Base-by-base conservation (phyloP, 2,329 filamentous ascomycete genomes). In the Nothophaeocryptopus gaeumannii region DNA sequence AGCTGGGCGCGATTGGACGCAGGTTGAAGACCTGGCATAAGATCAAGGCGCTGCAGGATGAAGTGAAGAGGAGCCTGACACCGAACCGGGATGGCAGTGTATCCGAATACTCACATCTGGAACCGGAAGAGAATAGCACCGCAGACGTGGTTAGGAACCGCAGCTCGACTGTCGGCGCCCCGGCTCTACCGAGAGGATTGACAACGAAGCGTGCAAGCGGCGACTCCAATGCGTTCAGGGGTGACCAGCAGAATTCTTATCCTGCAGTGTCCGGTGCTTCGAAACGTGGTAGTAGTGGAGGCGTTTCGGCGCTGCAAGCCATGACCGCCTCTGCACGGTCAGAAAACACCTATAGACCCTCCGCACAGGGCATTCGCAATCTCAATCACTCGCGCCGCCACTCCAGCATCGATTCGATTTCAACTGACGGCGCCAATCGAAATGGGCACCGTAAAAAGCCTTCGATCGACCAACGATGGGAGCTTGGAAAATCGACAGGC, bases 11-110 rank as follows among this genome's bases (percentile, higher is more conserved):
- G 2, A 91, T 97, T 60, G 92, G 92, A 8, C 81, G 89, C 50
- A 81, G 92, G 54, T 73, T 97, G 54, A 95, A 95, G 69, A 96
- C 91, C 2, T 97, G 92, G 92, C 89, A 96, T 70, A 96, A 93
- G 71, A 91, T 97, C 69, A 95, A 95, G 70, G 77, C 83, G 3
- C 78, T 97, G 56, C 92, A 97, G 67, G 88, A 95, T 63, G 89
- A 96, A 68, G 84, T 93, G 36, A 85, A 81, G 56, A 79, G 79
- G 38, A 71, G 81, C 72, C 62, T 82, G 72, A 72, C 66, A 37
- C 55, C 57, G 13, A 51, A 66, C 35, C 39, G 45, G 44, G 51
- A 64, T 59, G 59, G 54, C 9, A 68, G 63, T 66, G 52, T 65
- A 5, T 72, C 74, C 1, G 67, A 71, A 38, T 73, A 73, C 47